These are phyloP conservation scores for Salix purpurea DNA, from an alignment of 345 rosid genomes.

Conservation along the genomic window DNA sequence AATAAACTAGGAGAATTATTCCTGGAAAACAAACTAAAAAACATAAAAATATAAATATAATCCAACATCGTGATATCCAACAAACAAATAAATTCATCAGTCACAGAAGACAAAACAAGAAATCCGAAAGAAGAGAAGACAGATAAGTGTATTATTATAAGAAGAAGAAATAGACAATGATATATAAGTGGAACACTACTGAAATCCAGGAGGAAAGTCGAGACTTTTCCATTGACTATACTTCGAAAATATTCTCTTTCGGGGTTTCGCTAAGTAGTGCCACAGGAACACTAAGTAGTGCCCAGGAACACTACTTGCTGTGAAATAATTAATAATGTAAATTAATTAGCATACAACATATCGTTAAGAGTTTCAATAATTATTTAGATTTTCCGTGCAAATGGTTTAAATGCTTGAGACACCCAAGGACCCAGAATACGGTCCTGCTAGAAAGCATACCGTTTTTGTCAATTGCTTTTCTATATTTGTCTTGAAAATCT, in stretches of 20 bases:
- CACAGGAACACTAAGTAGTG: background rate
- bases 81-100: too few species aligned
- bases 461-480: too few species aligned
- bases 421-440: too few species aligned
- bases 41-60: too few species aligned
- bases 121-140: background rate
- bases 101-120: background rate
- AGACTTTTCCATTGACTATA: background rate
- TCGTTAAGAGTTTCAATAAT: background rate
- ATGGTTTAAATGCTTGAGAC: too few species aligned
- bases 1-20: too few species aligned
- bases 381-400: background rate
- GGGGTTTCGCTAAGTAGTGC: background rate
- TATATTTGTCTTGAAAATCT: too few species aligned
- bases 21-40: too few species aligned
- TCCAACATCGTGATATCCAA: too few species aligned
- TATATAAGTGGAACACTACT: background rate
- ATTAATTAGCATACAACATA: background rate
- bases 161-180: background rate
- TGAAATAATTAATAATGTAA: background rate
- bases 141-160: slow-evolving; percentile 4
- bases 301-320: too few species aligned
- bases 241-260: background rate
- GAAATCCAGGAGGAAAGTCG: background rate
- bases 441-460: too few species aligned